Evolutionary conservation across 306 rosid species (phyloP), one percentile per base, ranked within the genome.

Genomic region (Vigna mungo): DNA sequence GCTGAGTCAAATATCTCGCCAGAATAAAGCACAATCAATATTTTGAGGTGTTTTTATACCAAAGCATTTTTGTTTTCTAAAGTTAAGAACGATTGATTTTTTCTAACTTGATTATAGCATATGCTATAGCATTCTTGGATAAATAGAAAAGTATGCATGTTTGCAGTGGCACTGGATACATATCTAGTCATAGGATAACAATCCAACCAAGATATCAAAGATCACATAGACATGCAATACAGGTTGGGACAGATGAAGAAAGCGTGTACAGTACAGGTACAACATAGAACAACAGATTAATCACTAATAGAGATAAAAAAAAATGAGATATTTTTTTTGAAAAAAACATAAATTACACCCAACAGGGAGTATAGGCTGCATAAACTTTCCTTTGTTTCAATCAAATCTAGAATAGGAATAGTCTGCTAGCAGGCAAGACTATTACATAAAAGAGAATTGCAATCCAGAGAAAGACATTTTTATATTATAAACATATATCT

Each of bases 101-200:
- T 9, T 43, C 51, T 17, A 59, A 62, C 65, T 25, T 48, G 25
- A 48, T 18, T 62, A 43, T 32, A 48, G 41, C 39, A 63, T 9
- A 49, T 12, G 37, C 15, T 51, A 34, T 9, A 62, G 13, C 36
- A 17, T 34, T 18, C 21, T 30, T 17, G 30, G 12, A 49, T 37
- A 16, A 47, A 30, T 46, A 23, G 44, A 23, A 52, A 17, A 76
- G 23, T 47, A 63, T 76, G 53, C 23, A 18, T 59, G 53, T 36
- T 14, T 63, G 6, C 8, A 47, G 71, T 61, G 34, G 48, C 1
- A 43, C 59, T n/a, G 20, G 48, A 44, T 32, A n/a, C 16, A 27
- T 43, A 44, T 73, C 67, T 39, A 46, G 78, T 18, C 78, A 74
- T 41, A 9, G 59, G 61, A 32, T 47, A 32, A 17, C 48, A 60